Conservation (phyloP, 371 early-diverging fungal species). For the Nematocida minor region DNA sequence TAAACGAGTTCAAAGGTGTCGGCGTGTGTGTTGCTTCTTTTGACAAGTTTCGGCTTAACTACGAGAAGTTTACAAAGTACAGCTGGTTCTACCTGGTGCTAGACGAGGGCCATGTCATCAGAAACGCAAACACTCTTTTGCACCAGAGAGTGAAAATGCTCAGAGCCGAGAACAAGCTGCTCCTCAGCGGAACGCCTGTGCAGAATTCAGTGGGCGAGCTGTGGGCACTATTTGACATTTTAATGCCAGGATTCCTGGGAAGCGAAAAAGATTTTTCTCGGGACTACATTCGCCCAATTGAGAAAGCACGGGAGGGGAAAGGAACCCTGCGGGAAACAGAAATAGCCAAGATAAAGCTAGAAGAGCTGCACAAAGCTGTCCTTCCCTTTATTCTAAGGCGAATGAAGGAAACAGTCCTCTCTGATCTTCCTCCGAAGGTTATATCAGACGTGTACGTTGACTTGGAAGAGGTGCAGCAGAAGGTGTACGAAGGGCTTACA, state of each 20-base stretch:
- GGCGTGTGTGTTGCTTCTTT: slow-evolving; percentile 66
- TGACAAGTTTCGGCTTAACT: slow-evolving; percentile 86
- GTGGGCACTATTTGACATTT: slow-evolving; percentile 73
- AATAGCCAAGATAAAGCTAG: slow-evolving; percentile 67
- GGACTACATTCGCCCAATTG: slow-evolving; percentile 68
- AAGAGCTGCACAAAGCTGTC: slow-evolving; percentile 85
- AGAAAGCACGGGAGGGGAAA: slow-evolving; percentile 55
- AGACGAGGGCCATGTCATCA: slow-evolving; percentile 98
- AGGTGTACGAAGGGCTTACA: slow-evolving; percentile 79
- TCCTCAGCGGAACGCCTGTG: slow-evolving; percentile 93
- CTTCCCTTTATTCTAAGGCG: slow-evolving; percentile 89
- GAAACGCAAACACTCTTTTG: slow-evolving; percentile 84
- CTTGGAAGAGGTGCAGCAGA: slow-evolving; percentile 72
- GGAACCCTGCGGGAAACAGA: slow-evolving; percentile 42
- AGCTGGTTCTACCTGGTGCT: slow-evolving; percentile 88
- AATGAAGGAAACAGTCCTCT: slow-evolving; percentile 91
- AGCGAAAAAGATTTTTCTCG: slow-evolving; percentile 60
- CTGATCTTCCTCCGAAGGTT: slow-evolving; percentile 96
- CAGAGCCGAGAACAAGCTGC: slow-evolving; percentile 75
- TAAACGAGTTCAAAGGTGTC: background rate
- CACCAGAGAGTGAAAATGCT: slow-evolving; percentile 75
- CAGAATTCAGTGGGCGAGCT: slow-evolving; percentile 75
- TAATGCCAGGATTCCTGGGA: slow-evolving; percentile 77
- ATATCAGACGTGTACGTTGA: slow-evolving; percentile 93
- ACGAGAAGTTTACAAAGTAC: slow-evolving; percentile 70